Evolutionary conservation across 805 yeast genomes (phyloP).

Genomic region (Wickerhamomyces bovis): DNA sequence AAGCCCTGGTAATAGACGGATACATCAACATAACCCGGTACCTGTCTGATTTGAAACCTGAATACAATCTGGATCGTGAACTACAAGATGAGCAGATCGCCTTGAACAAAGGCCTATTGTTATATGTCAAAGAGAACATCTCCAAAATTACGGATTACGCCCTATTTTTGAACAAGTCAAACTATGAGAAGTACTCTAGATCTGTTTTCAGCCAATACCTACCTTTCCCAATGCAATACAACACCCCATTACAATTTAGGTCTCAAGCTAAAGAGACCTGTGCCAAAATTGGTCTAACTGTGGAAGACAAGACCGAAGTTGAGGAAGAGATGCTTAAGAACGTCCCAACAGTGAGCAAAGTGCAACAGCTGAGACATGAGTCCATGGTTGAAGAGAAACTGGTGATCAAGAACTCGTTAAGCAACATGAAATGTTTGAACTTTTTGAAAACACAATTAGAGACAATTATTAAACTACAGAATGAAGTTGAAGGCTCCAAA

Average conservation of each 20-base stretch:
- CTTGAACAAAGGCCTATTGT: slow-evolving; percentile 38
- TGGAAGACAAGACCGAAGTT: slow-evolving; percentile 24
- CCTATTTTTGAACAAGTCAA: slow-evolving; percentile 46
- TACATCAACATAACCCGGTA: slow-evolving; percentile 33
- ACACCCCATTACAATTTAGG: slow-evolving; percentile 48
- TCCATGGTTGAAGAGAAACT: slow-evolving; percentile 30
- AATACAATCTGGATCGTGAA: slow-evolving; percentile 8
- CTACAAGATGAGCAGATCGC: slow-evolving; percentile 26
- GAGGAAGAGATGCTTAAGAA: slow-evolving; percentile 25
- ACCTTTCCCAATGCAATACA: slow-evolving; percentile 73
- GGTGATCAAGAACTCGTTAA: slow-evolving; percentile 20
- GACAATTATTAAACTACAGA: slow-evolving; percentile 9
- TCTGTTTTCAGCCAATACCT: slow-evolving; percentile 44
- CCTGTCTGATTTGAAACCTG: slow-evolving; percentile 14
- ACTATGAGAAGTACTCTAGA: slow-evolving; percentile 57
- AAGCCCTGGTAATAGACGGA: slow-evolving; percentile 31
- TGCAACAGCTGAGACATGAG: slow-evolving; percentile 67
- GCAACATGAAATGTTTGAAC: slow-evolving; percentile 23
- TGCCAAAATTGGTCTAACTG: slow-evolving; percentile 27
- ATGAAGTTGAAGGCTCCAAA: slow-evolving; percentile 8
- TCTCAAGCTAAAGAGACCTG: slow-evolving; percentile 27
- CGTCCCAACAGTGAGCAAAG: slow-evolving; percentile 34
- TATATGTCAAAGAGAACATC: slow-evolving; percentile 36
- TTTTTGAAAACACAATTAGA: slow-evolving; percentile 9
- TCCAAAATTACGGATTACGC: slow-evolving; percentile 49